Evolutionary conservation across 805 yeast species (phyloP), one percentile per base, ranked within the genome.

Genomic region (Danielia reshetovae): DNA sequence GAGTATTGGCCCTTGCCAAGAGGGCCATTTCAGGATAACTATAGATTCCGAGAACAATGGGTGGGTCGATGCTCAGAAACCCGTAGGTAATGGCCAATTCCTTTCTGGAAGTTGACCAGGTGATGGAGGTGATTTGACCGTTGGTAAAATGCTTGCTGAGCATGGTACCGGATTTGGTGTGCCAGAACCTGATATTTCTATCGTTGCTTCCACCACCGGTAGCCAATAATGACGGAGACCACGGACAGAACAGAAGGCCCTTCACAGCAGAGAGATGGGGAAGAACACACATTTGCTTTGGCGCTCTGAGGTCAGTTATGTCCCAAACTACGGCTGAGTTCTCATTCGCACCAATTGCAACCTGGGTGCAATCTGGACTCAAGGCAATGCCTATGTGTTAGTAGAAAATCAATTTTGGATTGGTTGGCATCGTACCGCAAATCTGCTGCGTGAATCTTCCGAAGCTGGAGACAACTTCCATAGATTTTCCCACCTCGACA

Each of bases 181-280:
- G 95, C 96, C 96, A 88, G 54, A 87, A 86, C 38, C 89, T 55
- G 7, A 88, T 74, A n/a, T 72, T 72, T 32, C 89, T 64, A 54
- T 89, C 97, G 47, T 77, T 79, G 14, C 81, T 75, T 0, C 97
- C 97, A 3, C 93, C 96, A 0, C 97, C 97, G 0, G 96, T 87
- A 1, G 90, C 96, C 23, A 89, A 55, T 7, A 89, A 59, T 2
- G 82, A 70, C 10, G 77, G 77, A 13, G 86, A 72, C 96, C 96
- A 88, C 0, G 97, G 97, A 53, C 96, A 89, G 49, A 76, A 89
- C 3, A 90, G 83, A 29, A 89, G 65, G 0, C 96, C 97, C 48
- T 88, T 88, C 0, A 89, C 89, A 0, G 97, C 97, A 1, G 96
- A 95, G 2, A 66, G 62, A 50, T 89, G 97, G 1, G 70, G 75